Conservation (phyloP, 1,284 basidiomycete species). For the Tilletia caries region DNA sequence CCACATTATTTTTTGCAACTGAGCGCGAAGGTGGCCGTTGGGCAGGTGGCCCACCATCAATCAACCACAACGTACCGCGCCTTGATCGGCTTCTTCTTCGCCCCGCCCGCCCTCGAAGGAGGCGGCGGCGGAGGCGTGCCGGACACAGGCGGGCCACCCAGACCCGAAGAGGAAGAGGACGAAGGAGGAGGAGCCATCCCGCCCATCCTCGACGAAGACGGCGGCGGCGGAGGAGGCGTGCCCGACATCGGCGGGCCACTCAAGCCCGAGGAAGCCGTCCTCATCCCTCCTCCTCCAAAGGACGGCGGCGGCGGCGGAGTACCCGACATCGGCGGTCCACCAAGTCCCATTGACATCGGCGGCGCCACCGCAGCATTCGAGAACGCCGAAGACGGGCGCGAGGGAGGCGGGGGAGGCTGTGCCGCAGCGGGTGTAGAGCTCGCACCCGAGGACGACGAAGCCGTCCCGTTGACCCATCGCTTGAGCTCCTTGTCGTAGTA, state of each 20-base stretch:
- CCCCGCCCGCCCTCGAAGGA: slow-evolving; percentile 25
- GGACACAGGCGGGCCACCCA: too few relatives aligned
- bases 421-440: slow-evolving; percentile 32
- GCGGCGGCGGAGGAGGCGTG: slow-evolving; percentile 15
- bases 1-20: too few relatives aligned
- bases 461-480: slow-evolving; percentile 93
- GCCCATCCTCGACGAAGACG: background rate
- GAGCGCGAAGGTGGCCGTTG: too few relatives aligned
- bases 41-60: too few relatives aligned
- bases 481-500: slow-evolving; percentile 92
- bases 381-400: slow-evolving; percentile 21
- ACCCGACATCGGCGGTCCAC: slow-evolving; percentile 14
- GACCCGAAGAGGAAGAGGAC: background rate
- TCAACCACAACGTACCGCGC: slow-evolving; percentile 49
- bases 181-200: slow-evolving; percentile 13
- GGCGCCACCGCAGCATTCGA: slow-evolving; percentile 22
- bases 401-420: slow-evolving; percentile 23
- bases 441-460: slow-evolving; percentile 41
- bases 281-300: slow-evolving; percentile 34
- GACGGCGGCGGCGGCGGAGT: slow-evolving; percentile 12
- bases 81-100: slow-evolving; percentile 50
- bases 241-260: slow-evolving; percentile 14
- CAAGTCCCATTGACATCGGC: slow-evolving; percentile 13
- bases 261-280: slow-evolving; percentile 25
- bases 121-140: slow-evolving; percentile 25